Evolutionary conservation across 2,329 filamentous ascomycete genomes (phyloP).

Genomic region (Fusarium devonianum): DNA sequence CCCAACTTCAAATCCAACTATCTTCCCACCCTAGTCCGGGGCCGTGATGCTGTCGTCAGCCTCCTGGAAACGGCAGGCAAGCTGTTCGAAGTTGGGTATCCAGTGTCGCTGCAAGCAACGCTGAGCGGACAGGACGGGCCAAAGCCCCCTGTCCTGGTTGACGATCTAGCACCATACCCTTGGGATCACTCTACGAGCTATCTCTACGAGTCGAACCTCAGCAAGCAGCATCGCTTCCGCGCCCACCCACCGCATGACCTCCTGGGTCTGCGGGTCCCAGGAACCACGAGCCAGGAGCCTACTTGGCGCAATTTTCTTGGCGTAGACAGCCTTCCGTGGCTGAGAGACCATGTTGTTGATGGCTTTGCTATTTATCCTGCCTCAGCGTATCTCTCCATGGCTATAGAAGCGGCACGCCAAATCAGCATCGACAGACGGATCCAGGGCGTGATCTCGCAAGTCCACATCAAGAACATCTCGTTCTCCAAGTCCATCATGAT

Average conservation of each 20-base stretch:
- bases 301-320: conserved; percentile 35
- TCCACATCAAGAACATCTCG: conserved; percentile 14
- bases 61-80: conserved; percentile 22
- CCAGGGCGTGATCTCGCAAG: conserved; percentile 14
- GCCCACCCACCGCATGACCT: conserved; percentile 50
- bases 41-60: conserved; percentile 40
- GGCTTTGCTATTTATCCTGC: conserved; percentile 53
- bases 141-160: conserved; percentile 2
- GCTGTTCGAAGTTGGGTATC: conserved; percentile 22
- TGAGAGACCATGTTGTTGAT: conserved; percentile 53
- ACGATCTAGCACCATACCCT: conserved; percentile 48
- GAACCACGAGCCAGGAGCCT: conserved; percentile 22
- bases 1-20: conserved; percentile 21
- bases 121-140: neutral
- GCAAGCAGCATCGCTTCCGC: conserved; percentile 44
- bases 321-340: conserved; percentile 46
- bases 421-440: conserved; percentile 13
- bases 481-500: conserved; percentile 27
- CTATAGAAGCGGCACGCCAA: conserved; percentile 30
- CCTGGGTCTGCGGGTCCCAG: conserved; percentile 22
- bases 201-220: conserved; percentile 46
- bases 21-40: conserved; percentile 6
- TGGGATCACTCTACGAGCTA: conserved; percentile 50
- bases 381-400: conserved; percentile 47
- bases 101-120: conserved; percentile 6